phyloP scores from a whole-genome alignment of 768 basidiomycete genomes.

The Mrakia hoshinonis region DNA sequence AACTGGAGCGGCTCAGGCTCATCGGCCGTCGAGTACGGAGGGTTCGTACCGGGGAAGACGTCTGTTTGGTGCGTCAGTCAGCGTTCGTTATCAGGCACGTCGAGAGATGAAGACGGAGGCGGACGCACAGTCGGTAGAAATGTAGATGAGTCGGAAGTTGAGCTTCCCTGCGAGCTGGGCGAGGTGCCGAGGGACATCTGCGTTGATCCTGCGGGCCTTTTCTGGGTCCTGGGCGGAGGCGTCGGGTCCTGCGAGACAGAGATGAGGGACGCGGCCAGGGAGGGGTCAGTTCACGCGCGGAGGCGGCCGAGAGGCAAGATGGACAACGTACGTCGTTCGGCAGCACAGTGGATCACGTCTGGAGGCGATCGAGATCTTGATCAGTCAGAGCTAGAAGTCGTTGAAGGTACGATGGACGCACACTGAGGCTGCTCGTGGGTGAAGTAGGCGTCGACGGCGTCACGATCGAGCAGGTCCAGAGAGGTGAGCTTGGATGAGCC shows the following conservation, averaged over 20 bases:
- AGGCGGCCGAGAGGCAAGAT: background rate
- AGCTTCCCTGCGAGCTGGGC: constrained; percentile 57
- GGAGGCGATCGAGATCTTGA: background rate
- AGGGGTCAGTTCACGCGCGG: no score
- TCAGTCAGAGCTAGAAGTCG: background rate
- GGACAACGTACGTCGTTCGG: constrained; percentile 58
- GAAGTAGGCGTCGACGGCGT: constrained; percentile 53
- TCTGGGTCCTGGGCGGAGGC: constrained; percentile 25
- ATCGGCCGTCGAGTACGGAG: constrained; percentile 72
- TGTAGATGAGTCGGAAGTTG: constrained; percentile 69
- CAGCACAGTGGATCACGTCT: constrained; percentile 87
- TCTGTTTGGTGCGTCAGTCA: constrained; percentile 46
- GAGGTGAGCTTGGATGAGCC: constrained; percentile 44
- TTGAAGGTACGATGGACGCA: constrained; percentile 42
- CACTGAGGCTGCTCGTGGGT: constrained; percentile 58
- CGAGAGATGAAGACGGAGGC: background rate
- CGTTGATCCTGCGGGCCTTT: constrained; percentile 57
- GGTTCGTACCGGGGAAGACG: constrained; percentile 85
- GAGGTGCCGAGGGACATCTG: constrained; percentile 61
- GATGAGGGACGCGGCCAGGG: background rate
- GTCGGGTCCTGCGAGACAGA: constrained; percentile 14
- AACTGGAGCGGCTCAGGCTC: constrained; percentile 73
- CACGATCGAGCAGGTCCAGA: constrained; percentile 60
- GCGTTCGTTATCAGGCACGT: constrained; percentile 7
- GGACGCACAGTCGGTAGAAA: constrained; percentile 57